Evolutionary conservation across 2,329 filamentous ascomycete genomes (phyloP), one percentile per base, ranked within the genome.

Genomic region (Ascosphaera pollenicola): DNA sequence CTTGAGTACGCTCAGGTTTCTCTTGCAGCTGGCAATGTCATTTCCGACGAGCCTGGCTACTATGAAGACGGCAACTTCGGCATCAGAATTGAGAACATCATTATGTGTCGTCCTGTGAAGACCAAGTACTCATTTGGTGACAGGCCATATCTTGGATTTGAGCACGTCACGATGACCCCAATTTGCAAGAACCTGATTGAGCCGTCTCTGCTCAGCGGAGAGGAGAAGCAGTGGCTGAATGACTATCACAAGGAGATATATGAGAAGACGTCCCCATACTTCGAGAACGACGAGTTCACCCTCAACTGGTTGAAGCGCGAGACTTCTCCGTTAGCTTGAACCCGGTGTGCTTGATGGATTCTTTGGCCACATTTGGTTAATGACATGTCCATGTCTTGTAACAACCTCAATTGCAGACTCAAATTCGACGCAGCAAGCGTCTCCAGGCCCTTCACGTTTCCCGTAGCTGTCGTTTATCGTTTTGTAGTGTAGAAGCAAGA

Each of bases 61-160:
- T 98, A 98, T 55, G 85, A 95, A 57, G 89, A 98, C 50, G 87
- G 84, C 37, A 74, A 75, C 31, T 98, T 92, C 52, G 89, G 89
- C 15, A 89, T 98, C 47, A 78, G 89, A 15, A 94, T 94, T 51
- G 89, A 98, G 60, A 98, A 98, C 55, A 75, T 98, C 50, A 73
- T 92, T 46, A 78, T 95, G 66, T 83, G 91, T 21, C 78, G 72
- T 47, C 84, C 94, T 54, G 77, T 79, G n/a, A 66, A 85, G 58
- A 93, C 87, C 3, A 75, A 76, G 44, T 70, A 92, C 58, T 73
- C 75, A 28, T 95, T 95, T 53, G 87, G 85, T 16, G 87, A 93
- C 49, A 93, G 92, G 62, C 78, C 85, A 2, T 98, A 81, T 60
- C 65, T 95, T 28, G 84, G 85, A 3, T 98, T 98, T 48, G 87